phyloP scores from a whole-genome alignment of 805 yeast genomes.

The Dipodascopsis tothii region DNA sequence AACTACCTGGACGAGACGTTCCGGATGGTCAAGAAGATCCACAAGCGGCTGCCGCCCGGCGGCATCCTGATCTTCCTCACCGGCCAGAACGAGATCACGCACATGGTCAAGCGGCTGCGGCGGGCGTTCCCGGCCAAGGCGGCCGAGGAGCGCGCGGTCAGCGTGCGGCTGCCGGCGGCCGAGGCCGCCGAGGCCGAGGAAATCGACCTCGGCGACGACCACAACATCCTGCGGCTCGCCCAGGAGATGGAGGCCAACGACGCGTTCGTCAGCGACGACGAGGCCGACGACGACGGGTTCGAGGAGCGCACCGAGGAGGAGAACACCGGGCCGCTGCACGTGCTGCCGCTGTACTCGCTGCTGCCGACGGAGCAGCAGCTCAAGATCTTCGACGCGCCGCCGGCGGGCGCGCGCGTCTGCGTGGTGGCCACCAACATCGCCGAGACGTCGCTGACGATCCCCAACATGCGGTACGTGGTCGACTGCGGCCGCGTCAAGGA shows the following conservation, averaged over 20 bases:
- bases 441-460: constrained; percentile 93
- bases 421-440: constrained; percentile 97
- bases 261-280: constrained; percentile 32
- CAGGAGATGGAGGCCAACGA: constrained; percentile 31
- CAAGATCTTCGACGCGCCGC: constrained; percentile 83
- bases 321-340: constrained; percentile 66
- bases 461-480: constrained; percentile 87
- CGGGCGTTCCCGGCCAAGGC: constrained; percentile 56
- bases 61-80: constrained; percentile 87
- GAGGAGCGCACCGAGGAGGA: constrained; percentile 50
- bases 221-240: constrained; percentile 6
- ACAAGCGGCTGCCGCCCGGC: constrained; percentile 80
- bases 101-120: constrained; percentile 61
- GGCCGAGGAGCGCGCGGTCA: constrained; percentile 26
- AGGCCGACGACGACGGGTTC: constrained; percentile 48
- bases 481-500: constrained; percentile 94
- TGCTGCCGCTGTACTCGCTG: constrained; percentile 84
- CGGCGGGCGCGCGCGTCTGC: constrained; percentile 77
- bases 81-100: constrained; percentile 85
- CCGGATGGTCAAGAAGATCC: constrained; percentile 79
- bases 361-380: constrained; percentile 92
- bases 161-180: constrained; percentile 22
- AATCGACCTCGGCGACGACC: constrained; percentile 44
- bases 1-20: constrained; percentile 84
- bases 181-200: constrained; percentile 68